phyloP scores from a whole-genome alignment of 1,284 basidiomycete species.

The Malassezia sympodialis region DNA sequence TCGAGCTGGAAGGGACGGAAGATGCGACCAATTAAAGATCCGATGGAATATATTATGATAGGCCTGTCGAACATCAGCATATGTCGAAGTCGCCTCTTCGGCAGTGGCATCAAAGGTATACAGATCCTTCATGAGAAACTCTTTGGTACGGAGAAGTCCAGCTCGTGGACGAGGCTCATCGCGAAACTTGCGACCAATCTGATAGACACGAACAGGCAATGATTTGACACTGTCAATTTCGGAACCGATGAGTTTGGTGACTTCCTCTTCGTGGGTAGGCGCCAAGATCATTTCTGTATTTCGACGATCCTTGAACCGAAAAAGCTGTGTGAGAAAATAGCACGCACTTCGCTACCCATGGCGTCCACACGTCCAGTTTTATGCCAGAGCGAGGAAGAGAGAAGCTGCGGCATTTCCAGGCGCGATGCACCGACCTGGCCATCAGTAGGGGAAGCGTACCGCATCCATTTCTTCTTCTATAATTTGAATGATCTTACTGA shows the following conservation, averaged over 20 bases:
- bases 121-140: conserved; percentile 50
- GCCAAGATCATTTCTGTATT: conserved; percentile 43
- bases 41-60: conserved; percentile 42
- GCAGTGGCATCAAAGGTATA: conserved; percentile 45
- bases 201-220: conserved; percentile 47
- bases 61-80: conserved; percentile 39
- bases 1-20: not conserved
- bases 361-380: conserved; percentile 34
- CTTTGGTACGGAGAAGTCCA: conserved; percentile 46
- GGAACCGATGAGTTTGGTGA: conserved; percentile 41
- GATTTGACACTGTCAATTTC: conserved; percentile 35
- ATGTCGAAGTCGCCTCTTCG: conserved; percentile 25
- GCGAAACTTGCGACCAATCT: conserved; percentile 47
- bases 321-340: conserved; percentile 22
- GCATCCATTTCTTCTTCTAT: conserved; percentile 43
- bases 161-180: conserved; percentile 48
- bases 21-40: conserved; percentile 18
- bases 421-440: conserved; percentile 32
- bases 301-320: conserved; percentile 40
- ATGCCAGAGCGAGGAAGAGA: conserved; percentile 40
- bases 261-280: conserved; percentile 49
- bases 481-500: conserved; percentile 39
- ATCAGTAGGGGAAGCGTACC: conserved; percentile 2
- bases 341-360: conserved; percentile 39
- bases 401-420: conserved; percentile 45